Conservation (phyloP, 371 early-diverging fungal genomes). For the Syncephalastrum racemosum region DNA sequence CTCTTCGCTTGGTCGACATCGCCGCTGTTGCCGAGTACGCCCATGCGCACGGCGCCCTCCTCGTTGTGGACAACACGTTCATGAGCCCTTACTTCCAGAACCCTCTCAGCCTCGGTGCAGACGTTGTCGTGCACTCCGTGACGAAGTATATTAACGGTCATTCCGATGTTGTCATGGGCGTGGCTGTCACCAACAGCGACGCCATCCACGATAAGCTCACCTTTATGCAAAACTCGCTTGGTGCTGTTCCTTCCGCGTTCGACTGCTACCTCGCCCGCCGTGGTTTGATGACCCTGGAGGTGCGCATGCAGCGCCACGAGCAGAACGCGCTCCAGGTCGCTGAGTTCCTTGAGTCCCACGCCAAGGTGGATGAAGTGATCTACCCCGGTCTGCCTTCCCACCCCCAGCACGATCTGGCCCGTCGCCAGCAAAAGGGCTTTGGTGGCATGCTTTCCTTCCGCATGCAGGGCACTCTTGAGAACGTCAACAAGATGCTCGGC, state of each 20-base stretch:
- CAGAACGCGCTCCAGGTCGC: slow-evolving; percentile 83
- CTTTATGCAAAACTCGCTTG: slow-evolving; percentile 95
- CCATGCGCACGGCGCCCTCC: slow-evolving; percentile 73
- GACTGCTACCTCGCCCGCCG: slow-evolving; percentile 96
- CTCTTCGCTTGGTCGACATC: slow-evolving; percentile 93
- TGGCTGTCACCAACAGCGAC: slow-evolving; percentile 81
- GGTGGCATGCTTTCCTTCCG: slow-evolving; percentile 91
- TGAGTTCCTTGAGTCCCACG: slow-evolving; percentile 59
- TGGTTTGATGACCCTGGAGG: slow-evolving; percentile 93
- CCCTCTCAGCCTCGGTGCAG: slow-evolving; percentile 91
- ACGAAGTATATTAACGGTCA: slow-evolving; percentile 99
- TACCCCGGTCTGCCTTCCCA: slow-evolving; percentile 86
- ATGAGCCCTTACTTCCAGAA: slow-evolving; percentile 96
- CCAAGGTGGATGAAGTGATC: slow-evolving; percentile 73
- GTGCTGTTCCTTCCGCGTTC: slow-evolving; percentile 96
- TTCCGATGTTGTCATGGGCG: slow-evolving; percentile 97
- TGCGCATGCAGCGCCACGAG: slow-evolving; percentile 93
- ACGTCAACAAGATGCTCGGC: slow-evolving; percentile 71
- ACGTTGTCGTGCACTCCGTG: slow-evolving; percentile 97
- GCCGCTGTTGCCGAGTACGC: slow-evolving; percentile 77
- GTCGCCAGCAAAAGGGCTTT: slow-evolving; percentile 75
- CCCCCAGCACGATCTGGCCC: slow-evolving; percentile 81
- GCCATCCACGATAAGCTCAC: slow-evolving; percentile 72
- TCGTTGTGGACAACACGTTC: slow-evolving; percentile 99
- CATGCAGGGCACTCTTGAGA: slow-evolving; percentile 68